Evolutionary conservation across 495 filamentous ascomycete genomes (phyloP).

Genomic region (Barbatosphaeria neglecta): DNA sequence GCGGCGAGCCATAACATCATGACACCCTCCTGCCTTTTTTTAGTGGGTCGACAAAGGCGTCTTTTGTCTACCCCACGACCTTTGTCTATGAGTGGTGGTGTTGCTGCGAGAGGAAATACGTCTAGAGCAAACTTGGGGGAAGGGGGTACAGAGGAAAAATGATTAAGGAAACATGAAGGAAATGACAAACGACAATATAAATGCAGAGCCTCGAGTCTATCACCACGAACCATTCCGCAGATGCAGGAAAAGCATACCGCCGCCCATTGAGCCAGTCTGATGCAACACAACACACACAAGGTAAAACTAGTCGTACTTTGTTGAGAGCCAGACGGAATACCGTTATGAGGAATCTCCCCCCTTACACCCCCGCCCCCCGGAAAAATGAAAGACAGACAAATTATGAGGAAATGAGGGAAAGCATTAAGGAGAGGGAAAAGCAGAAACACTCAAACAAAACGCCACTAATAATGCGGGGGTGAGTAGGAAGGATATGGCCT

Average conservation of each 20-base stretch:
- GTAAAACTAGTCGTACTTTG: conserved; percentile 23
- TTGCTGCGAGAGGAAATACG: conserved; percentile 9
- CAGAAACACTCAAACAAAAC: conserved; percentile 13
- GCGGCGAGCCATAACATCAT: conserved; percentile 7
- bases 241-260: conserved; percentile 32
- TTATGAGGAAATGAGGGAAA: background rate
- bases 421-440: conserved; percentile 9
- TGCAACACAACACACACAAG: conserved; percentile 31
- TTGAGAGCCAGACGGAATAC: conserved; percentile 7
- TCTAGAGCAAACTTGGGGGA: conserved; percentile 3
- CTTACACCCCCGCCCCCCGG: background rate
- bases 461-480: conserved; percentile 5
- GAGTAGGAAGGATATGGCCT: conserved; percentile 4
- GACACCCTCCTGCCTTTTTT: conserved; percentile 4
- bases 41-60: conserved; percentile 8
- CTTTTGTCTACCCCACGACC: conserved; percentile 4
- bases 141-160: background rate
- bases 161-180: conserved; percentile 1
- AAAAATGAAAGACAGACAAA: conserved; percentile 3
- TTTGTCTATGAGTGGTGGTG: conserved; percentile 20
- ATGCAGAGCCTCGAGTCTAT: conserved; percentile 28
- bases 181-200: conserved; percentile 13
- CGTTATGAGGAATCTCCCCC: conserved; percentile 2
- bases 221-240: conserved; percentile 27
- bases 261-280: conserved; percentile 24